These are phyloP conservation scores for Pinus tabuliformis DNA, from an alignment of 75 land plant genomes.

Conservation along the genomic window DNA sequence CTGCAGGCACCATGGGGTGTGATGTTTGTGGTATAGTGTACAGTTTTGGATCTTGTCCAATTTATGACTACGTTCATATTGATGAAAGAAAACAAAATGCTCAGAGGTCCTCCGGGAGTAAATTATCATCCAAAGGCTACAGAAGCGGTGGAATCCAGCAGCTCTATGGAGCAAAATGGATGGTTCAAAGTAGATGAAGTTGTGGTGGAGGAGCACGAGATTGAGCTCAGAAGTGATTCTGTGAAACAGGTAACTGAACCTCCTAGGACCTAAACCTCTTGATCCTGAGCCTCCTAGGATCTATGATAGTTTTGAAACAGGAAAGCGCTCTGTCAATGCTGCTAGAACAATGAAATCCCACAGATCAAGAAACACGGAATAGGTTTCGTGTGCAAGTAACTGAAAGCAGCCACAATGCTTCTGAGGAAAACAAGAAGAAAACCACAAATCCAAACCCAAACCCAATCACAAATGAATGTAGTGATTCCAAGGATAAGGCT, in stretches of 20 bases:
- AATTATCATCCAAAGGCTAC: no score
- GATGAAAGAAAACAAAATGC: no score
- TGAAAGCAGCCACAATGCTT: background rate
- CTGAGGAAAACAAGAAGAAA: conserved; percentile 3
- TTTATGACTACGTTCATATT: no score
- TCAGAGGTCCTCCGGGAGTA: no score
- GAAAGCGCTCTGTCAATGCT: conserved; percentile 7
- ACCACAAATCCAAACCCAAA: background rate
- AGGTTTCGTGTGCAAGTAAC: conserved; percentile 5
- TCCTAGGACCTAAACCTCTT: no score
- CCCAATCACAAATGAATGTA: conserved; percentile 18
- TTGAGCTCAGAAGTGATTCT: background rate
- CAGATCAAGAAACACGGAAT: conserved; percentile 40
- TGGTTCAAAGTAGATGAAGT: background rate
- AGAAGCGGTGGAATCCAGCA: background rate
- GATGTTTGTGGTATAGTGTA: no score
- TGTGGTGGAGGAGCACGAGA: background rate
- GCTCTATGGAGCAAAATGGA: conserved; percentile 5
- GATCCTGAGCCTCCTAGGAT: background rate
- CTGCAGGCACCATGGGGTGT: no score
- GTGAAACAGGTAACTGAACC: background rate
- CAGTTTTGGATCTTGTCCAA: no score
- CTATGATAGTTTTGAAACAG: conserved; percentile 11
- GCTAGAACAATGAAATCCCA: conserved; percentile 50
- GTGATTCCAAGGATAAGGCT: conserved; percentile 39